Evolutionary conservation across 495 filamentous ascomycete genomes (phyloP).

Genomic region (Pyronema omphalodes): DNA sequence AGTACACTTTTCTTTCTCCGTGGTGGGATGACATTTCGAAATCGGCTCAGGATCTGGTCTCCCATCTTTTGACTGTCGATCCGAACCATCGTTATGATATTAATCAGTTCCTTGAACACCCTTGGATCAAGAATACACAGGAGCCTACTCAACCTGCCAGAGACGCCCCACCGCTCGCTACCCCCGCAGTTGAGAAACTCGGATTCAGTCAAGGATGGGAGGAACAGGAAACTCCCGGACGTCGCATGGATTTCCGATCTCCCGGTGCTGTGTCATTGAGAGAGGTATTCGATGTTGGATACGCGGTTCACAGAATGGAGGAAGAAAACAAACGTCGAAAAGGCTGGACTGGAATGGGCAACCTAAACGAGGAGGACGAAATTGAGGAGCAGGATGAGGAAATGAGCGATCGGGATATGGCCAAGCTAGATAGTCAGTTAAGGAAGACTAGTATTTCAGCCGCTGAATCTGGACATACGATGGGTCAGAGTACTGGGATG

Average conservation of each 20-base stretch:
- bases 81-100: slow-evolving; percentile 83
- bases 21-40: slow-evolving; percentile 99
- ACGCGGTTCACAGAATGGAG: slow-evolving; percentile 89
- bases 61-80: slow-evolving; percentile 82
- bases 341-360: slow-evolving; percentile 47
- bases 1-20: slow-evolving; percentile 93
- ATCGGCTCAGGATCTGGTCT: slow-evolving; percentile 81
- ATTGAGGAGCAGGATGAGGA: slow-evolving; percentile 35
- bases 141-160: slow-evolving; percentile 56
- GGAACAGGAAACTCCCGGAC: slow-evolving; percentile 30
- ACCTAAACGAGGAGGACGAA: slow-evolving; percentile 45
- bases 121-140: slow-evolving; percentile 68
- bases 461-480: slow-evolving; percentile 50
- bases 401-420: slow-evolving; percentile 35
- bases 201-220: slow-evolving; percentile 32
- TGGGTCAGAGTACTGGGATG: no score
- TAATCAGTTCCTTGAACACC: slow-evolving; percentile 70
- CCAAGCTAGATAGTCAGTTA: slow-evolving; percentile 43
- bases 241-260: slow-evolving; percentile 82
- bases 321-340: slow-evolving; percentile 87
- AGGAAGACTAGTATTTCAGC: slow-evolving; percentile 65
- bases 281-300: slow-evolving; percentile 93
- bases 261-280: slow-evolving; percentile 88
- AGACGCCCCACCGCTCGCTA: slow-evolving; percentile 61
- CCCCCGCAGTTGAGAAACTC: slow-evolving; percentile 36